A percentile compares a stretch with the other conserved stretches of the same genome.
phyloP scores from a whole-genome alignment of 225 moss, liverwort and hornwort genomes.

The Straminergon stramineum region DNA sequence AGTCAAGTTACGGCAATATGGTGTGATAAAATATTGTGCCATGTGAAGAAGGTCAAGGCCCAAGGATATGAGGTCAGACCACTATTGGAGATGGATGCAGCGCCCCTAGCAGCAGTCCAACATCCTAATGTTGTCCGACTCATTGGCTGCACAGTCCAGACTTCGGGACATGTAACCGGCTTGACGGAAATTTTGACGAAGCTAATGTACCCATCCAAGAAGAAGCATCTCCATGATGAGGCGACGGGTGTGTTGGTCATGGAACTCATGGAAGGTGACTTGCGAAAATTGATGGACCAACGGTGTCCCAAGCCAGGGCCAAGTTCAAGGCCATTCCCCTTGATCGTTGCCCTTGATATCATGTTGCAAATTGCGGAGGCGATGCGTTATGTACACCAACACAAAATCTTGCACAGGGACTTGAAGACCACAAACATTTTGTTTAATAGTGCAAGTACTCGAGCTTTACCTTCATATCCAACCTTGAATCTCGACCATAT shows the following conservation, averaged over 20 bases:
- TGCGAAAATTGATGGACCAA: neutral
- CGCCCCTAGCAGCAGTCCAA: neutral
- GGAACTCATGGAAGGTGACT: neutral
- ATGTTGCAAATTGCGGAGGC: neutral
- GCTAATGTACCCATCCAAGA: fast-evolving
- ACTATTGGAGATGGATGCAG: neutral
- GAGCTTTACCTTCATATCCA: neutral
- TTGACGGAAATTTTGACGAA: fast-evolving
- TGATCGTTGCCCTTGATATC: neutral
- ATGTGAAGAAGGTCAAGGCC: neutral
- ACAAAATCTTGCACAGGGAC: neutral
- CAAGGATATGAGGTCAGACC: neutral
- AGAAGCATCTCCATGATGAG: fast-evolving
- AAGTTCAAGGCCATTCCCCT: neutral
- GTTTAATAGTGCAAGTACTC: neutral
- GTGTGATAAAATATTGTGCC: too few species aligned
- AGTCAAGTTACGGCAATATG: too few species aligned
- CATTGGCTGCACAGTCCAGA: neutral
- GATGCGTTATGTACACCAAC: neutral
- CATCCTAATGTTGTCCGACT: neutral
- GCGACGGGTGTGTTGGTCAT: fast-evolving
- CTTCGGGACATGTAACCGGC: fast-evolving
- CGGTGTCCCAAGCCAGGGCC: neutral
- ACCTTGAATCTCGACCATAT: neutral
- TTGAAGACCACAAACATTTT: neutral